Percentiles rank a stretch among this genome's conserved stretches.
phyloP scores from a whole-genome alignment of 2,329 filamentous ascomycete species.

The Cercospora zeina region DNA sequence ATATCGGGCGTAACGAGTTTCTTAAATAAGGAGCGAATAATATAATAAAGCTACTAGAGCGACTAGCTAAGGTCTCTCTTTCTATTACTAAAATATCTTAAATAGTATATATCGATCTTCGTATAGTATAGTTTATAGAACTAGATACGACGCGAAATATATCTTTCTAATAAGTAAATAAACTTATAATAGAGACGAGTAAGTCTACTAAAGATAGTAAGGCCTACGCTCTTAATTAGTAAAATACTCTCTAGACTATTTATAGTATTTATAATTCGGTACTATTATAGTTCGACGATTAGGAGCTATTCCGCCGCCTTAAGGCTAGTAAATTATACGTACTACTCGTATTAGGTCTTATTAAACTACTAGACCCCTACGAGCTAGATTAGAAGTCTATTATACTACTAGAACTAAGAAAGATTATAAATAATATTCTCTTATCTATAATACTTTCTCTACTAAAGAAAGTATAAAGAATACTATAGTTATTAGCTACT shows the following conservation, averaged over 20 bases:
- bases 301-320: not conserved
- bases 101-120: not conserved
- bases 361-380: not conserved
- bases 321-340: not conserved
- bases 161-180: not conserved
- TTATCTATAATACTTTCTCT: not conserved
- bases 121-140: not conserved
- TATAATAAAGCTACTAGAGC: not conserved
- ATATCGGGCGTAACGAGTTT: not conserved
- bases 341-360: not conserved
- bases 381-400: not conserved
- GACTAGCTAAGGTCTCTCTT: not conserved
- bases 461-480: not conserved
- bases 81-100: not conserved
- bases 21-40: not conserved
- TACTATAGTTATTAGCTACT: not conserved
- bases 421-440: not conserved
- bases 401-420: not conserved
- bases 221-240: not conserved
- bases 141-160: not conserved
- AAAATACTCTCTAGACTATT: not conserved
- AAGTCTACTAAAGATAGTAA: not conserved
- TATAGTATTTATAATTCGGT: not conserved
- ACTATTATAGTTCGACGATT: not conserved
- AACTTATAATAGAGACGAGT: not conserved